Percentiles rank a stretch among this genome's conserved stretches.
Conservation (phyloP, 2,329 filamentous ascomycete species). For the Talaromyces marneffei region DNA sequence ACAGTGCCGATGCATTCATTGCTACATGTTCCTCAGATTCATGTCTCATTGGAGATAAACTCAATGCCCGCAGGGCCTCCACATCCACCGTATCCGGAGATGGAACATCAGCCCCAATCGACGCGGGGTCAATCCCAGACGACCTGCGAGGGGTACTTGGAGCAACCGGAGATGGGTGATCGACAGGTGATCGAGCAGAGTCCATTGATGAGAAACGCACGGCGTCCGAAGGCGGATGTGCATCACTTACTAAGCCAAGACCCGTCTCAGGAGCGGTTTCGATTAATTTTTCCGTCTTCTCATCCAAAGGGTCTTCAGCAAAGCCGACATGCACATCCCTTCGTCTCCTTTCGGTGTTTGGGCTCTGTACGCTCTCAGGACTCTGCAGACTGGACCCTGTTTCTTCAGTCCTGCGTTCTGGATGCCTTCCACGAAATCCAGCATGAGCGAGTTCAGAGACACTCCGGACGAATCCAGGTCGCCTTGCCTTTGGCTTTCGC, state of each 20-base stretch:
- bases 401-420: slow-evolving; percentile 16
- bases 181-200: not conserved
- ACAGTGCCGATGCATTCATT: slow-evolving; percentile 40
- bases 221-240: slow-evolving; percentile 17
- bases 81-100: slow-evolving; percentile 19
- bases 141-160: not conserved
- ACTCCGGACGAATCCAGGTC: slow-evolving; percentile 30
- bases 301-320: slow-evolving; percentile 31
- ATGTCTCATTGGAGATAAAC: slow-evolving; percentile 27
- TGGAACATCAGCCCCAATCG: not conserved
- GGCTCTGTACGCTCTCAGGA: slow-evolving; percentile 3
- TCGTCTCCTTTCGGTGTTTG: slow-evolving; percentile 14
- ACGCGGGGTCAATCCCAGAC: not conserved
- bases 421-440: slow-evolving; percentile 31
- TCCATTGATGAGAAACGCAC: slow-evolving; percentile 14
- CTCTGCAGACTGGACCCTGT: slow-evolving; percentile 16
- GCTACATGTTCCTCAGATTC: slow-evolving; percentile 26
- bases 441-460: slow-evolving; percentile 34
- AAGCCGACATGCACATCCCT: slow-evolving; percentile 55
- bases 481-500: slow-evolving; percentile 39
- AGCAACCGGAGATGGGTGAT: not conserved
- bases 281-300: slow-evolving; percentile 16
- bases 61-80: slow-evolving; percentile 23
- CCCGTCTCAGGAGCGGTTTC: not conserved
- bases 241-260: not conserved